Percentiles rank a stretch among this genome's conserved stretches.
Evolutionary conservation across 2,329 filamentous ascomycete species (phyloP).

Genomic region (Penicillium occitanis): DNA sequence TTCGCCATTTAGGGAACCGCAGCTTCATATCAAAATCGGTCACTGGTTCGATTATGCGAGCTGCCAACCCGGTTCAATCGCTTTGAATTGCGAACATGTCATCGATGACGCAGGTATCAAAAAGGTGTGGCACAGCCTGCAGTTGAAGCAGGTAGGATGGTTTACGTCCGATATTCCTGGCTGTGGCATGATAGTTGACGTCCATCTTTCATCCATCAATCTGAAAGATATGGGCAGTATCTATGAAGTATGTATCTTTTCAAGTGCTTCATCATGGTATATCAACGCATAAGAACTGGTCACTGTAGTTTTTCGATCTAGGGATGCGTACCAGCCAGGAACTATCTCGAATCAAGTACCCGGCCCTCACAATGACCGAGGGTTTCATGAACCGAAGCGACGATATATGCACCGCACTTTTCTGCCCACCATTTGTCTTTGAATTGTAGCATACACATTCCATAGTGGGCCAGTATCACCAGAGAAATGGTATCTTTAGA

Average conservation of each 20-base stretch:
- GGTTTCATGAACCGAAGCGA: conserved; percentile 4
- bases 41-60: neutral
- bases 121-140: neutral
- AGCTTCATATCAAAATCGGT: neutral
- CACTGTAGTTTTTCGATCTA: neutral
- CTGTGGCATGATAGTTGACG: neutral
- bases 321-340: neutral
- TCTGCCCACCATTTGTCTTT: conserved; percentile 15
- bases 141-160: neutral
- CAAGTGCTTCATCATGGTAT: neutral
- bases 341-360: neutral
- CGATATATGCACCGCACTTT: conserved; percentile 13
- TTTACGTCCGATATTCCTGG: neutral
- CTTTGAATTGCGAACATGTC: neutral
- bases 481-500: conserved; percentile 14
- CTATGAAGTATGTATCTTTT: neutral
- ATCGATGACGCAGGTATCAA: neutral
- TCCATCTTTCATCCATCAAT: neutral
- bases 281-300: neutral
- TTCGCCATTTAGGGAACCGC: neutral
- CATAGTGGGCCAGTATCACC: conserved; percentile 18
- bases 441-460: conserved; percentile 15
- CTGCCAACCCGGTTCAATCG: neutral
- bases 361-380: neutral
- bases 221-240: neutral